Evolutionary conservation across 2,329 filamentous ascomycete species (phyloP).

Genomic region (Pezicula rhizophila): DNA sequence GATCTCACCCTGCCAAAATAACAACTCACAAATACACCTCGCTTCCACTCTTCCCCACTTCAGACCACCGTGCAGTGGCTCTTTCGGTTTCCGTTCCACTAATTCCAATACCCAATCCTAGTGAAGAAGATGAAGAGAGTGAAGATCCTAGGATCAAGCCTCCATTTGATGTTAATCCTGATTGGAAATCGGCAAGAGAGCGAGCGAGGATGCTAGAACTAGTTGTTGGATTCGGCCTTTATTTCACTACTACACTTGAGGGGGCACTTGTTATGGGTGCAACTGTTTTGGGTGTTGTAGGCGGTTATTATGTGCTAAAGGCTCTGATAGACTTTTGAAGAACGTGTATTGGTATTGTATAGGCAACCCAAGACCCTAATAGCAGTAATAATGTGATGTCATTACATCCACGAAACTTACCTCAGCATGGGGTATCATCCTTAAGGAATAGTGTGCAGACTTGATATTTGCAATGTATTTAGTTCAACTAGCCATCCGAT

Average conservation of each 20-base stretch:
- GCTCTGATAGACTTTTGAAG: conserved; percentile 12
- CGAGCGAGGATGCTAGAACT: conserved; percentile 53
- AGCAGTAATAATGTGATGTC: no score
- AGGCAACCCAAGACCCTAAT: no score
- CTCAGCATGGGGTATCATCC: no score
- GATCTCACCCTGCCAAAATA: conserved; percentile 39
- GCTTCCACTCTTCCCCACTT: conserved; percentile 72
- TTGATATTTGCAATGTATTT: no score
- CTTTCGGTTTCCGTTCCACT: conserved; percentile 64
- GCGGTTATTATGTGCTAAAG: conserved; percentile 22
- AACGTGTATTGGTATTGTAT: no score
- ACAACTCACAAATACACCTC: conserved; percentile 60
- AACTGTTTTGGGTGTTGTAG: conserved; percentile 21
- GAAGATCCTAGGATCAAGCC: conserved; percentile 35
- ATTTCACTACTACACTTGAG: conserved; percentile 26
- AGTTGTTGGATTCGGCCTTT: conserved; percentile 50
- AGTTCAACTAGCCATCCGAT: no score
- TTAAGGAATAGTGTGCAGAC: no score
- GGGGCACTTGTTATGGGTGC: conserved; percentile 24
- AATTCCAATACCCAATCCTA: conserved; percentile 28
- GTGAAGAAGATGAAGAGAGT: conserved; percentile 20
- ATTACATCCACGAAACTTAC: no score
- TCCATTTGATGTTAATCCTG: conserved; percentile 51
- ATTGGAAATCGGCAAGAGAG: conserved; percentile 48
- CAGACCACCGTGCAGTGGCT: conserved; percentile 82